phyloP scores from a whole-genome alignment of 208 protist species.

The Acanthamoeba royreba region DNA sequence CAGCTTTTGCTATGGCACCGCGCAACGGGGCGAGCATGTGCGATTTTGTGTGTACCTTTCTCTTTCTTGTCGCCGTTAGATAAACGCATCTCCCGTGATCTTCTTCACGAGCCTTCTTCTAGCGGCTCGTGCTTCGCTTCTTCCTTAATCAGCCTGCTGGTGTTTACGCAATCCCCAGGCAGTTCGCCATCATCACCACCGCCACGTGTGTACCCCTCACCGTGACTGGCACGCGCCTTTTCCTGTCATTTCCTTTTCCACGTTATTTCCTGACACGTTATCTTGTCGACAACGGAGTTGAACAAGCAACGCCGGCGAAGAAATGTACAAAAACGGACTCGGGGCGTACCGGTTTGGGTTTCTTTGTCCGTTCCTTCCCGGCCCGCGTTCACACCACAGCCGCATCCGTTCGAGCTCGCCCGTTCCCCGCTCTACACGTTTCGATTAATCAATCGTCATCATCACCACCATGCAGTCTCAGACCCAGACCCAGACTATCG shows the following conservation, averaged over 20 bases:
- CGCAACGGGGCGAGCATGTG: too few relatives aligned
- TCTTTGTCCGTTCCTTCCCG: conserved; percentile 11
- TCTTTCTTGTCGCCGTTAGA: too few relatives aligned
- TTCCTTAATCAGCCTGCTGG: too few relatives aligned
- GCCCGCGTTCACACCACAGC: not conserved
- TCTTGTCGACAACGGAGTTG: not conserved
- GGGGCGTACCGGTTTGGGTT: not conserved
- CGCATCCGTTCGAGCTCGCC: not conserved
- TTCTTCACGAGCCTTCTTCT: too few relatives aligned
- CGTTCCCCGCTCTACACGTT: not conserved
- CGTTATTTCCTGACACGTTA: not conserved
- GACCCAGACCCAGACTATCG: conserved; percentile 6
- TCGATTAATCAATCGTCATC: not conserved
- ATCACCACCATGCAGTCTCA: not conserved
- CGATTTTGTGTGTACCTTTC: too few relatives aligned
- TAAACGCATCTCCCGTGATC: too few relatives aligned
- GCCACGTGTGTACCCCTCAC: too few relatives aligned
- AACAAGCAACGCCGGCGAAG: not conserved
- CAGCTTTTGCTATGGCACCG: too few relatives aligned
- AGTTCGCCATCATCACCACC: too few relatives aligned
- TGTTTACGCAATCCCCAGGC: too few relatives aligned
- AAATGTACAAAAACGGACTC: not conserved
- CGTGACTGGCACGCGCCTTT: not conserved
- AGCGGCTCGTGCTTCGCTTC: too few relatives aligned
- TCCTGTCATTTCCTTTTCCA: not conserved